phyloP scores from a whole-genome alignment of 2,329 filamentous ascomycete species.

The Thermochaetoides dissita region DNA sequence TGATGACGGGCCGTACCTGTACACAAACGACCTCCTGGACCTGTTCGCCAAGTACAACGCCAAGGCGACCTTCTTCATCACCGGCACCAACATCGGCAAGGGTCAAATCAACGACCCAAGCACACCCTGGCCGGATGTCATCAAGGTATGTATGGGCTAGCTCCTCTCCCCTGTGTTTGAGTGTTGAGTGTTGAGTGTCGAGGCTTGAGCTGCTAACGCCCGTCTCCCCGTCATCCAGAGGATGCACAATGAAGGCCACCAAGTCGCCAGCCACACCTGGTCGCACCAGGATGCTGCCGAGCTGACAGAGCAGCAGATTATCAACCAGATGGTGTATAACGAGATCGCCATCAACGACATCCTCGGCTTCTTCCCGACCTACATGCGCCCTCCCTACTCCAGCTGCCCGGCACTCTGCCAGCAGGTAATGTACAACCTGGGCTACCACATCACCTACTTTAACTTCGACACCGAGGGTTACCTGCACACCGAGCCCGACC shows the following conservation, averaged over 20 bases:
- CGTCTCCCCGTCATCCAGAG: slow-evolving; percentile 19
- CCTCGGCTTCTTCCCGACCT: slow-evolving; percentile 31
- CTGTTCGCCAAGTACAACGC: slow-evolving; percentile 37
- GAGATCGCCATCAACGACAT: slow-evolving; percentile 31
- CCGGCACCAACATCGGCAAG: slow-evolving; percentile 42
- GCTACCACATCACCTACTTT: slow-evolving; percentile 25
- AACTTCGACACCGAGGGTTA: slow-evolving; percentile 25
- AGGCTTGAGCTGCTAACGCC: too few species aligned
- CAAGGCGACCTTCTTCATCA: slow-evolving; percentile 56
- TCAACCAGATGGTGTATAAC: slow-evolving; percentile 28
- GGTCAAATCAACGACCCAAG: slow-evolving; percentile 38
- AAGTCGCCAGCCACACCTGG: slow-evolving; percentile 35
- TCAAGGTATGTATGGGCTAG: slow-evolving; percentile 21
- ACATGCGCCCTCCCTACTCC: slow-evolving; percentile 33
- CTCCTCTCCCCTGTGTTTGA: not conserved
- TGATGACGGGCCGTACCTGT: slow-evolving; percentile 51
- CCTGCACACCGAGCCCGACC: slow-evolving; percentile 17
- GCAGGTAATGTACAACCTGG: slow-evolving; percentile 18
- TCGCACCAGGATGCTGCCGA: slow-evolving; percentile 28
- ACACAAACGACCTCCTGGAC: slow-evolving; percentile 48
- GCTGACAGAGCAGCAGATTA: slow-evolving; percentile 21
- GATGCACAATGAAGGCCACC: slow-evolving; percentile 32
- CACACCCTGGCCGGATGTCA: slow-evolving; percentile 30
- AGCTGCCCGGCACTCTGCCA: slow-evolving; percentile 22
- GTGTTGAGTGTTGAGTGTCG: too few species aligned